A percentile compares a stretch with the other conserved stretches of the same genome.
These are phyloP conservation scores for Aspergillus costaricaensis DNA, from an alignment of 2,329 filamentous ascomycete species.

Conservation along the genomic window DNA sequence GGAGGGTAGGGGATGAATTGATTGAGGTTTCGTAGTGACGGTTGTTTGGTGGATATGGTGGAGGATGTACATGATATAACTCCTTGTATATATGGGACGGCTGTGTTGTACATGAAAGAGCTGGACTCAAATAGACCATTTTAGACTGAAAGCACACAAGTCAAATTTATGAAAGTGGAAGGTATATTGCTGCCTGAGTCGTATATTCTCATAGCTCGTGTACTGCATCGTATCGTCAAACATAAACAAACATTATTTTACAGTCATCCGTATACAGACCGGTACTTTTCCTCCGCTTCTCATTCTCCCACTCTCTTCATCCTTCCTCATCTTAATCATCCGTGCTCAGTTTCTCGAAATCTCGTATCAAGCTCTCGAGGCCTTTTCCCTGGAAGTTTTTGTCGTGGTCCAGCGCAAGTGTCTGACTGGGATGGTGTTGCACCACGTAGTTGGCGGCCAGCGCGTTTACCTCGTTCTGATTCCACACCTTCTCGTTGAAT, in stretches of 20 bases:
- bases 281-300: background rate
- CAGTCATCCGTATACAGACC: background rate
- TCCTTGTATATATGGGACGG: background rate
- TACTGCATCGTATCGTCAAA: background rate
- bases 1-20: constrained; percentile 19
- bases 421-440: background rate
- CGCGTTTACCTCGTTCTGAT: background rate
- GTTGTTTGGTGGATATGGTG: background rate
- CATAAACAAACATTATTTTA: constrained; percentile 1
- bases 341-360: background rate
- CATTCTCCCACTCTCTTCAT: background rate
- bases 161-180: background rate
- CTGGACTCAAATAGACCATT: background rate
- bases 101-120: too few relatives aligned
- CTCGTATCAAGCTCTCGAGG: constrained; percentile 4
- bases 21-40: constrained; percentile 1
- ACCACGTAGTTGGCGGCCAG: background rate
- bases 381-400: background rate
- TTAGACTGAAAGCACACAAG: background rate
- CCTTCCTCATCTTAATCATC: background rate
- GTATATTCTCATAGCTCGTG: constrained; percentile 8
- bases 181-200: background rate
- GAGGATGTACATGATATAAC: background rate
- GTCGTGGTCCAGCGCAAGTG: background rate
- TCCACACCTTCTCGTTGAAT: constrained; percentile 6